Base-by-base conservation (phyloP, 2,329 filamentous ascomycete genomes). In the Parascedosporium putredinis region DNA sequence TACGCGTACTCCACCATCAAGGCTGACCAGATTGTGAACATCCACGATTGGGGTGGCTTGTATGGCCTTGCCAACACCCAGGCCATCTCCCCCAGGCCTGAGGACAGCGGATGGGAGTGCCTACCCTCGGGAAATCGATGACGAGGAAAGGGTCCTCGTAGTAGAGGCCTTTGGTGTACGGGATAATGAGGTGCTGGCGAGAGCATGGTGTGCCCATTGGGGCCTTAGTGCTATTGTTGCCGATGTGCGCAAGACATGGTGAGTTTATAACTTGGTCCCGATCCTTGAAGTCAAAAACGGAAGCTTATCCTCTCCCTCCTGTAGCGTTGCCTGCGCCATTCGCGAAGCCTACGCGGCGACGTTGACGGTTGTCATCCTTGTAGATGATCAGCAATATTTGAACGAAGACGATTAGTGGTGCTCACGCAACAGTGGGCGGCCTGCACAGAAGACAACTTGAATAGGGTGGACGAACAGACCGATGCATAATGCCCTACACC, bases 161-260 rank as follows among this genome's bases (percentile, higher is more conserved):
- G 73, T 88, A 12, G 83, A 88, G 65, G 82, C 84, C 0, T 81
- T 86, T 60, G 85, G 85, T 1, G 83, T 84, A 20, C 71, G 71
- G 45, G 85, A 88, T 62, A 88, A 88, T 56, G 85, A 88, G 63
- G 84, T 88, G 3, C 74, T 89, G 57, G 84, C 82, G 1, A 70
- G 85, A 54, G 84, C 85, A 5, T 89, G 85, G 85, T 88, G 84
- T 61, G 77, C 83, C 50, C 82, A 87, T 58, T 86, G 83, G 77
- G 85, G 85, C 2, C 65, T 87, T 57, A 81, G 76, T 59, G 84
- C 85, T 1, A 67, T 89, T 16, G 76, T 88, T 51, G 83, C 83
- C 7, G 82, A 88, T 62, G 62, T 86, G 48, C 69, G 75, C 52
- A 78, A 74, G 66, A 88, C 84, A 14, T 88, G 78, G 77, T 80